Evolutionary conservation across 257 asterid genomes (phyloP), one percentile per base, ranked within the genome.

Genomic region (Nemophila menziesii): DNA sequence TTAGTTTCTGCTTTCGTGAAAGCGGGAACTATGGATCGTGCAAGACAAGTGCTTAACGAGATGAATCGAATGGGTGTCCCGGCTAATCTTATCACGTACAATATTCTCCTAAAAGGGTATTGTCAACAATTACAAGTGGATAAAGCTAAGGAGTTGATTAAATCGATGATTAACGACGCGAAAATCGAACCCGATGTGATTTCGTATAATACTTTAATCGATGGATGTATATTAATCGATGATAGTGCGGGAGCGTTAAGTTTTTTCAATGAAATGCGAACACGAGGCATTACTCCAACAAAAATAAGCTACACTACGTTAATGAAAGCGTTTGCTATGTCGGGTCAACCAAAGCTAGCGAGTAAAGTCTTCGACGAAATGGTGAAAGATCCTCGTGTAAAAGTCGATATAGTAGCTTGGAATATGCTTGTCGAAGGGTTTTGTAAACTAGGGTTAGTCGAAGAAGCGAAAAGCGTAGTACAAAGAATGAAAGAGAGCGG

Each of bases 281-380:
- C 70, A 49, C 74, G 86, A 47, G 92, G 93, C 4, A 84, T 89
- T n/a, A 79, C 87, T 20, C 98, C 96, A 4, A 74, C 95, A 8
- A 89, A 89, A 68, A 72, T 89, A 7, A 84, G 94, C 44, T 89
- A 85, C 70, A 89, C 98, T 15, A 89, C 98, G 8, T 63, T 89
- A 80, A 89, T 89, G 96, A 89, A 89, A 59, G 96, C 98, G 43
- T 89, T 89, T 40, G 94, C 94, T 8, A 62, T 74, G 12, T 73
- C 98, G 18, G 79, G 79, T 6, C 96, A 89, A 54, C 94, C 98
- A 2, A 89, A 81, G 58, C 49, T 85, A 42, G 93, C 94, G 4
- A 48, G 62, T 59, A 72, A 70, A 64, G 94, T 89, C 18, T 89
- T 89, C 17, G 96, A 89, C 33, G 98, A 89, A 58, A 89, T 89